phyloP scores from a whole-genome alignment of 768 basidiomycete species.

The Tremella mesenterica region DNA sequence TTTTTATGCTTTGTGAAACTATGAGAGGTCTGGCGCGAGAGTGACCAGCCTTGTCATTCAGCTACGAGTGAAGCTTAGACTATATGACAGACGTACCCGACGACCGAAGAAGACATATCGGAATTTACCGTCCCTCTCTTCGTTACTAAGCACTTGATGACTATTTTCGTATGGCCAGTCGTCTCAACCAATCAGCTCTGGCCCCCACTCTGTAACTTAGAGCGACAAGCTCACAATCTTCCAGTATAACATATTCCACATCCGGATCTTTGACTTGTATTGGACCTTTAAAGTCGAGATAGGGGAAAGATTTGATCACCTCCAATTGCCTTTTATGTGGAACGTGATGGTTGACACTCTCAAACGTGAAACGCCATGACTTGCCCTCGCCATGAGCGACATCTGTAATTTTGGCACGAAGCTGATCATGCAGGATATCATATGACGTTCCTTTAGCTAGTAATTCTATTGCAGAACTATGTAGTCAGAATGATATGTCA shows the following conservation, averaged over 20 bases:
- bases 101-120: constrained; percentile 37
- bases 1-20: constrained; percentile 61
- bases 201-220: not conserved
- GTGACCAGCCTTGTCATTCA: constrained; percentile 26
- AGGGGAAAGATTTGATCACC: constrained; percentile 68
- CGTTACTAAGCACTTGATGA: constrained; percentile 14
- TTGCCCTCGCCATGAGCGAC: constrained; percentile 53
- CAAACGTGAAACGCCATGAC: constrained; percentile 72
- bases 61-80: not conserved
- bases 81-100: constrained; percentile 34
- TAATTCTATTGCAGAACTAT: constrained; percentile 67
- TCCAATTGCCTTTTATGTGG: constrained; percentile 18
- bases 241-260: constrained; percentile 63
- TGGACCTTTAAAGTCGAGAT: constrained; percentile 71
- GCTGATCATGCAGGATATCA: constrained; percentile 58
- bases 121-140: constrained; percentile 25
- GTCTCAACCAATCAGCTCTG: not conserved
- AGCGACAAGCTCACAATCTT: constrained; percentile 63
- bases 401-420: constrained; percentile 52
- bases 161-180: not conserved
- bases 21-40: constrained; percentile 49
- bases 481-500: not conserved
- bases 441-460: constrained; percentile 66
- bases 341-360: constrained; percentile 45
- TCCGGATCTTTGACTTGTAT: constrained; percentile 76